Percentiles rank a stretch among this genome's conserved stretches.
phyloP scores from a whole-genome alignment of 1,284 basidiomycete species.

The Trametes pubescens region DNA sequence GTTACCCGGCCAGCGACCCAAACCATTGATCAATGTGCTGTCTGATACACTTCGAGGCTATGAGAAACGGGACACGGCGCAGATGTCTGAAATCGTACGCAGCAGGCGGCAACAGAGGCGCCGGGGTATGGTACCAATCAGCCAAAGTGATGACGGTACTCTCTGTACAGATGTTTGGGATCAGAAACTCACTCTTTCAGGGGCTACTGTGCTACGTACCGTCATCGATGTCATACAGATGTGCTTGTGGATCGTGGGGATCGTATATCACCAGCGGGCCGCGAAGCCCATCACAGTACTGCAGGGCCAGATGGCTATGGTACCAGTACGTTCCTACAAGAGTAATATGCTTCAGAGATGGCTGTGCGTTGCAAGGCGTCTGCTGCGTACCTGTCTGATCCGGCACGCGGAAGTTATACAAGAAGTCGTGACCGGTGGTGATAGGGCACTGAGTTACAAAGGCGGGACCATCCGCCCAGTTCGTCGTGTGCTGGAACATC shows the following conservation, averaged over 20 bases:
- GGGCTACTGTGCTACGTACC: conserved; percentile 35
- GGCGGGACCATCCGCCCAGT: conserved; percentile 37
- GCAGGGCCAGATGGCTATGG: conserved; percentile 37
- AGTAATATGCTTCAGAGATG: neutral
- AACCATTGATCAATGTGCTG: conserved; percentile 61
- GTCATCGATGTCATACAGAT: conserved; percentile 54
- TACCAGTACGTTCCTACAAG: conserved; percentile 33
- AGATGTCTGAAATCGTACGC: neutral
- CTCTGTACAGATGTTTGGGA: conserved; percentile 23
- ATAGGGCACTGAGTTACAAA: conserved; percentile 59
- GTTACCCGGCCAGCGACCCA: conserved; percentile 44
- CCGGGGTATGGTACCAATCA: conserved; percentile 40
- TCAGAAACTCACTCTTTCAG: neutral
- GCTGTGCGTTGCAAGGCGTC: neutral
- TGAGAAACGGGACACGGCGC: neutral
- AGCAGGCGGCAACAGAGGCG: conserved; percentile 11
- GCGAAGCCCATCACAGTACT: conserved; percentile 49
- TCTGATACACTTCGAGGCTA: conserved; percentile 14
- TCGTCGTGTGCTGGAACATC: conserved; percentile 41
- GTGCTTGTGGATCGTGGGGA: conserved; percentile 48
- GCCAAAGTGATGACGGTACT: conserved; percentile 40
- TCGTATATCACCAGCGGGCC: conserved; percentile 53
- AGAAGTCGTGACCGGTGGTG: conserved; percentile 51
- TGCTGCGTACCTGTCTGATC: conserved; percentile 42
- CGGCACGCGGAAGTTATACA: conserved; percentile 46